phyloP scores from a whole-genome alignment of 352 stramenopile species.

The Chrysophaeum taylorii region DNA sequence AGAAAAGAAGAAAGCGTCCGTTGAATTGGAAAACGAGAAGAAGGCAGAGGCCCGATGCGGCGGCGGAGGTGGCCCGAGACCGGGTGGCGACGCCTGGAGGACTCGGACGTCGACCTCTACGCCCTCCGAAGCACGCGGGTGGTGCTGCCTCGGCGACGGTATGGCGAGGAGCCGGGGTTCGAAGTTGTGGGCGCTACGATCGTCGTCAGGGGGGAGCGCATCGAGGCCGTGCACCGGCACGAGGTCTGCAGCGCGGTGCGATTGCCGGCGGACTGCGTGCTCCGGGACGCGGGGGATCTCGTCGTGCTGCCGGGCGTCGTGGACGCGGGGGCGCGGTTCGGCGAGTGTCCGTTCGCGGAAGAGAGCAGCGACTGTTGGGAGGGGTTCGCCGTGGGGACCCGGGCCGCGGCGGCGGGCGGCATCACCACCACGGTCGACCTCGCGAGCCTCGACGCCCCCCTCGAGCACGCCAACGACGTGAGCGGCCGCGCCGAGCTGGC shows the following conservation, averaged over 20 bases:
- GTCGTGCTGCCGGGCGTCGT: constrained; percentile 14
- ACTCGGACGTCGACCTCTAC: neutral
- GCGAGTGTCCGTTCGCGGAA: neutral
- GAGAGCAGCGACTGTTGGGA: constrained; percentile 11
- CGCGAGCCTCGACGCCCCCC: neutral
- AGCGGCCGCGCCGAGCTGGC: neutral
- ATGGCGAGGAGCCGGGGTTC: neutral
- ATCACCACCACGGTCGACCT: constrained; percentile 16
- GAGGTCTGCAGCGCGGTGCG: too few relatives aligned
- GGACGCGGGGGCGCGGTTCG: constrained; percentile 9
- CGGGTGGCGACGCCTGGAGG: too few relatives aligned
- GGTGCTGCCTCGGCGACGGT: neutral
- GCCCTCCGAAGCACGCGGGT: neutral
- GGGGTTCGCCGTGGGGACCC: constrained; percentile 11
- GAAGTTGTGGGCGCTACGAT: neutral
- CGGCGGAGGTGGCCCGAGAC: too few relatives aligned
- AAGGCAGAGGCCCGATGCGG: too few relatives aligned
- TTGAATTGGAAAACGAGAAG: too few relatives aligned
- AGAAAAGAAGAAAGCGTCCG: too few relatives aligned
- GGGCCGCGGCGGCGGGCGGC: constrained; percentile 11
- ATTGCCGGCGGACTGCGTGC: neutral
- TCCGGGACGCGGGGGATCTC: neutral
- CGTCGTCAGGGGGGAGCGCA: neutral
- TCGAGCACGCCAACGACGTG: constrained; percentile 2
- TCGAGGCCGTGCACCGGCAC: neutral